Conservation (phyloP, 441 rosid genomes). For the Geranium incanum region DNA sequence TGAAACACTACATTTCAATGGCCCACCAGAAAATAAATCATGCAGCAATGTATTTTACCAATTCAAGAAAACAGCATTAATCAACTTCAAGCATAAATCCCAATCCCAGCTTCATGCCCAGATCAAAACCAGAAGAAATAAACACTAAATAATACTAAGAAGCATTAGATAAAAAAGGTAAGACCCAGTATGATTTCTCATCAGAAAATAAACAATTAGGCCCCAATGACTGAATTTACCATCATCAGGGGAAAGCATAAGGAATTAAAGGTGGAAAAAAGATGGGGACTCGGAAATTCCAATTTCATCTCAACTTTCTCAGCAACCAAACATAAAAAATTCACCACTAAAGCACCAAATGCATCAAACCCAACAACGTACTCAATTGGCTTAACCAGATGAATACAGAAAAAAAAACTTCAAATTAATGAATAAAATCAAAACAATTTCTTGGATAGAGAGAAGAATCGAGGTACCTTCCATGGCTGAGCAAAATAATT, state of each 20-base stretch:
- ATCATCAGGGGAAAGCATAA: background rate
- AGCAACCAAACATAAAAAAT: background rate
- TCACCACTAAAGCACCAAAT: background rate
- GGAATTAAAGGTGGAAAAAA: background rate
- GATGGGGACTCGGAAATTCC: background rate
- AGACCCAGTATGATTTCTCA: background rate
- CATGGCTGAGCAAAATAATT: background rate
- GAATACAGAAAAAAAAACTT: background rate
- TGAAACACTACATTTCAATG: background rate
- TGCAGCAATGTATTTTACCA: background rate
- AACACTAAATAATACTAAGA: background rate
- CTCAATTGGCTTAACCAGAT: background rate
- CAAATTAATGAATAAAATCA: background rate
- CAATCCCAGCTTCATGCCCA: background rate
- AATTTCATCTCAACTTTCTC: background rate
- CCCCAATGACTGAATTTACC: background rate
- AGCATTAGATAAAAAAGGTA: background rate
- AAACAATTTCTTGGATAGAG: background rate
- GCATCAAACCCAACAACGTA: background rate
- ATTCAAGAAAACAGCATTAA: background rate
- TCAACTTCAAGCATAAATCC: background rate
- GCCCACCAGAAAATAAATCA: background rate
- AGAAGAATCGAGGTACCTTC: constrained; percentile 8
- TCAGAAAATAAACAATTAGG: background rate
- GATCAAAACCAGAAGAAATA: background rate